Conservation (phyloP, 1,284 basidiomycete species). For the Taiwanofungus camphoratus region DNA sequence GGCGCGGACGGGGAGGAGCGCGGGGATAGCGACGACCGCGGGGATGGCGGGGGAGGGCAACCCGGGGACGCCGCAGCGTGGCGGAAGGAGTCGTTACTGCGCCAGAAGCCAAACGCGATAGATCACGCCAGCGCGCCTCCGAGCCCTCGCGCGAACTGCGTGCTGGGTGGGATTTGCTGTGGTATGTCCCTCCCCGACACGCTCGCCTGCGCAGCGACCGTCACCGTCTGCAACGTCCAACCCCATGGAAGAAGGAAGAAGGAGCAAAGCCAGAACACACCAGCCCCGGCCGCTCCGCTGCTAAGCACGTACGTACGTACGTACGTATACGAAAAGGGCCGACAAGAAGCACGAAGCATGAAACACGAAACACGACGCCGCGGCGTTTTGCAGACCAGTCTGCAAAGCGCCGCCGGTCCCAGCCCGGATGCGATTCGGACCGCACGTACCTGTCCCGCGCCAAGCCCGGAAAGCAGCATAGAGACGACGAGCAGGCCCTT, state of each 20-base stretch:
- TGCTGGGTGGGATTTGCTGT: neutral
- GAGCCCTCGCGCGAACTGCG: conserved; percentile 55
- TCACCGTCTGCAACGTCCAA: conserved; percentile 57
- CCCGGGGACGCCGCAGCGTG: conserved; percentile 33
- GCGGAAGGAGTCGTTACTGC: conserved; percentile 52
- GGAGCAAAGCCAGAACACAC: no score
- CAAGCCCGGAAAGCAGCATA: conserved; percentile 64
- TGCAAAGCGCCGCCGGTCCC: neutral
- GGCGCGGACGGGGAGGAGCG: conserved; percentile 39
- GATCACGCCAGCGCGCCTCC: conserved; percentile 58
- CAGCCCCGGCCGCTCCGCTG: no score
- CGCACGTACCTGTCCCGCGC: conserved; percentile 53
- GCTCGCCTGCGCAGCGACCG: conserved; percentile 66
- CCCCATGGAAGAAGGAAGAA: neutral
- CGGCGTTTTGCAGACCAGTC: no score
- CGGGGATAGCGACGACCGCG: conserved; percentile 44
- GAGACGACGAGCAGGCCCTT: conserved; percentile 56
- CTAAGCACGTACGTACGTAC: no score
- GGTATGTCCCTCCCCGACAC: conserved; percentile 55
- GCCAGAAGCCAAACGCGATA: conserved; percentile 48
- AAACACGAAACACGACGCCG: no score
- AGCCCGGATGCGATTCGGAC: neutral
- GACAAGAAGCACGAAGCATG: no score
- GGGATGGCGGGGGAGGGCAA: conserved; percentile 33
- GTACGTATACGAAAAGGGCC: no score